Conservation (phyloP, 202 grass and related monocot species). For the Saccharum hybrid region DNA sequence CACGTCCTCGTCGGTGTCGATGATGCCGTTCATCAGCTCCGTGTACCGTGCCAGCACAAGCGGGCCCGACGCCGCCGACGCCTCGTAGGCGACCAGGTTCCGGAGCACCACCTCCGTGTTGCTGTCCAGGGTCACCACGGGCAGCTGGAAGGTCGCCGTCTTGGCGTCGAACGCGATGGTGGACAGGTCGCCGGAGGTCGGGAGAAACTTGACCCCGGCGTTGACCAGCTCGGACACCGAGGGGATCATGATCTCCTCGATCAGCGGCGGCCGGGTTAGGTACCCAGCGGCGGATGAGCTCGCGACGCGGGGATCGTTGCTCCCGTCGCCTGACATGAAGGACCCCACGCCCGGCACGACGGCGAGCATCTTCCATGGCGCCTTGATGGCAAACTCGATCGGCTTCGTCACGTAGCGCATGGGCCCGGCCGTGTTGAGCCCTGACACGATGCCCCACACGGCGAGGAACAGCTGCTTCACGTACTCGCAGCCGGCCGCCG, state of each 20-base stretch:
- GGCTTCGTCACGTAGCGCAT: constrained; percentile 60
- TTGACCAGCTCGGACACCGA: constrained; percentile 66
- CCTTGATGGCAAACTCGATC: constrained; percentile 63
- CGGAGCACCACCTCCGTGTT: constrained; percentile 72
- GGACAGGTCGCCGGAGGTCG: constrained; percentile 56
- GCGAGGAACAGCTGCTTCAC: constrained; percentile 53
- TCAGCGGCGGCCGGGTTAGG: constrained; percentile 58
- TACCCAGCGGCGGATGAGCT: neutral
- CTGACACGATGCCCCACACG: constrained; percentile 50
- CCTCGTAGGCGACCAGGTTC: constrained; percentile 86
- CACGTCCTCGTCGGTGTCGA: constrained; percentile 78
- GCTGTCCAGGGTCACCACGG: constrained; percentile 55
- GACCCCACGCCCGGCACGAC: constrained; percentile 55
- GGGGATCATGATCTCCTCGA: constrained; percentile 85
- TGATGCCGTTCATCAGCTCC: constrained; percentile 93
- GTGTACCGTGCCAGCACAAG: constrained; percentile 69
- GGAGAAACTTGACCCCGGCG: constrained; percentile 60
- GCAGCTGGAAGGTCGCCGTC: constrained; percentile 63
- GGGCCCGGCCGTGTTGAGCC: constrained; percentile 41
- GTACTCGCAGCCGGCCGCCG: constrained; percentile 33
- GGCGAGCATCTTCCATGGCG: constrained; percentile 79
- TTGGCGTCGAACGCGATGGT: constrained; percentile 62
- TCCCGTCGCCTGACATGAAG: constrained; percentile 45
- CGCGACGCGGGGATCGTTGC: constrained; percentile 27
- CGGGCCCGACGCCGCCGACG: constrained; percentile 56